Evolutionary conservation across 345 rosid genomes (phyloP), one percentile per base, ranked within the genome.

Genomic region (Mangifera indica): DNA sequence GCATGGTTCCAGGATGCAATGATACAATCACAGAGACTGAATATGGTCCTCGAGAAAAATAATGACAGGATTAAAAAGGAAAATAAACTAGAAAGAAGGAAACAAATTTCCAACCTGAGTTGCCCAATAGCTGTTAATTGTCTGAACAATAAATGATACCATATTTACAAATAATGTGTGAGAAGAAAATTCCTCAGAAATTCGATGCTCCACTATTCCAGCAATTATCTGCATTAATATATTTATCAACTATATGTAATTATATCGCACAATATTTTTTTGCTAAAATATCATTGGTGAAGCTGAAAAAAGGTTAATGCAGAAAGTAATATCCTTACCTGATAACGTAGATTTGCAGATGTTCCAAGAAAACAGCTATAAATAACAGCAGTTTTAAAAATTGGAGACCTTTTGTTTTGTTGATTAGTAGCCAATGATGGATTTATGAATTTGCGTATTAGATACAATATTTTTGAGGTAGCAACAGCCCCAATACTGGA

Each of bases 301-400:
- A 5, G 52, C 46, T 24, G 54, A 6, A 49, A 56, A 54, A 48
- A 34, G 58, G 64, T 65, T 57, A 15, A 62, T 56, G 49, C 65
- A 73, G 60, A 57, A 48, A 12, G 15, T 32, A 66, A 3, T 21
- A 45, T 75, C 55, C 48, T 46, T 72, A 93, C 98, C 97, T 93
- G 98, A 81, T 88, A 93, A 54, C 97, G 93, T 59, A 93, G 83
- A 85, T 91, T 93, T 71, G 98, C 91, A 67, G 96, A 91, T 80
- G 79, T 86, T 78, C 97, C 98, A 24, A 93, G 89, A 84, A 91
- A 93, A 80, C 85, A 24, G 58, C 87, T 77, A 80, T 93, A 93
- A 5, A 93, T 81, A 76, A 71, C 59, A 5, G 97, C 98, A n/a
- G 97, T 88, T 83, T 91, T 93, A 29, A 93, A 84, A 64, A 91